phyloP scores from a whole-genome alignment of 2,329 filamentous ascomycete species.

The Aaosphaeria pasadenensis region DNA sequence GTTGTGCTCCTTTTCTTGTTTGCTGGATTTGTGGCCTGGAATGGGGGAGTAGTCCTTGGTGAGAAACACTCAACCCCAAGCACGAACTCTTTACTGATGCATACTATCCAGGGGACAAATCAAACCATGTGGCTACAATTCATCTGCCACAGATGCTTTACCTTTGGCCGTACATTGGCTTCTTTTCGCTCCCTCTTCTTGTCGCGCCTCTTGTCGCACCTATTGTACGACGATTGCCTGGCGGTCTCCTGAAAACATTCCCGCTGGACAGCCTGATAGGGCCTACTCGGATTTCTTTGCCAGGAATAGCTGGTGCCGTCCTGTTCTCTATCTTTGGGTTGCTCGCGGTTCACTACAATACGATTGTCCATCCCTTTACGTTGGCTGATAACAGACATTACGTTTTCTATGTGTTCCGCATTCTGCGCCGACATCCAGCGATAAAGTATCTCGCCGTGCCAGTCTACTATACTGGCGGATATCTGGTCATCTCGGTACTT shows the following conservation, averaged over 20 bases:
- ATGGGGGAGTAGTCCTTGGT: constrained; percentile 89
- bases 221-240: constrained; percentile 22
- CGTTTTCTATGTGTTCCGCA: constrained; percentile 92
- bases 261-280: constrained; percentile 7
- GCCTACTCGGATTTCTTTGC: constrained; percentile 1
- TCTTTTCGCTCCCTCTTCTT: constrained; percentile 83
- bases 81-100: constrained; percentile 3
- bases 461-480: constrained; percentile 69
- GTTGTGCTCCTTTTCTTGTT: constrained; percentile 67
- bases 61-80: constrained; percentile 20
- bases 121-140: constrained; percentile 85
- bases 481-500: constrained; percentile 64
- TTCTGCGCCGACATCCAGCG: constrained; percentile 63
- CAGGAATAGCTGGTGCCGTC: constrained; percentile 25
- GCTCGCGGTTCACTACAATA: constrained; percentile 71
- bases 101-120: constrained; percentile 70
- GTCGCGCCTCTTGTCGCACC: constrained; percentile 52
- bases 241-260: constrained; percentile 5
- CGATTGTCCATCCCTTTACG: constrained; percentile 91
- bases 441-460: constrained; percentile 67
- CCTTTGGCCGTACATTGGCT: constrained; percentile 83
- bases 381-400: constrained; percentile 96
- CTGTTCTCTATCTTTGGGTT: constrained; percentile 40
- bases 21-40: constrained; percentile 74
- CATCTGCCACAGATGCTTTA: constrained; percentile 94